Evolutionary conservation across 257 asterid genomes (phyloP), one percentile per base, ranked within the genome.

Genomic region (Solanum clarkiae): DNA sequence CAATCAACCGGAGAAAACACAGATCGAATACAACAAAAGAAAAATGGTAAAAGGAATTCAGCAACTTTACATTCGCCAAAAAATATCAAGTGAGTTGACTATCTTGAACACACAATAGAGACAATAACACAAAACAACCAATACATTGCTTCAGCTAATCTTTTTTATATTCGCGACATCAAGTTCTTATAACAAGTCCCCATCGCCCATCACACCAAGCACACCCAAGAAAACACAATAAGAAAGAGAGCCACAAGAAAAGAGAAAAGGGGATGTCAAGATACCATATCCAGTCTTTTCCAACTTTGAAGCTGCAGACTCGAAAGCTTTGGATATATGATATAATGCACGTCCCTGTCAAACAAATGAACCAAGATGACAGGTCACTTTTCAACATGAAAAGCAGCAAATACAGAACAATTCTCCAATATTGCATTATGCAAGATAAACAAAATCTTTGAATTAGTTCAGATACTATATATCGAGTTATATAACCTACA

Each of bases 231-330:
- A 18, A 70, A 70, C 29, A 70, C 16, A 40, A 70, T 70, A 70
- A 42, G 54, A 82, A 15, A 80, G 54, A 71, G 80, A 71, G 11
- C 17, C 80, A 71, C 54, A 71, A 71, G 79, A 70, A 85, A 84
- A 22, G 63, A 57, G 22, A 20, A 49, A 44, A 47, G 60, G 77
- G 83, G 42, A 72, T 40, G 57, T 44, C 80, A 86, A 84, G 57
- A 82, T 93, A 93, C 97, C 98, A 56, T 94, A 93, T 90, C 98
- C 99, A 85, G 92, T 93, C 89, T 96, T 96, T 91, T 96, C 99
- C 96, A 96, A 88, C 87, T 95, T 93, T 10, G 97, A 91, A 24
- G 96, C 91, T 59, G 98, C 98, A 72, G 95, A 92, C 84, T 91
- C 92, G 72, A 96, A 93, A 84, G 97, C 97, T 90, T 96, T 96